These are phyloP conservation scores for Globisporangium megalacanthum DNA, from an alignment of 352 stramenopile species.

Conservation along the genomic window DNA sequence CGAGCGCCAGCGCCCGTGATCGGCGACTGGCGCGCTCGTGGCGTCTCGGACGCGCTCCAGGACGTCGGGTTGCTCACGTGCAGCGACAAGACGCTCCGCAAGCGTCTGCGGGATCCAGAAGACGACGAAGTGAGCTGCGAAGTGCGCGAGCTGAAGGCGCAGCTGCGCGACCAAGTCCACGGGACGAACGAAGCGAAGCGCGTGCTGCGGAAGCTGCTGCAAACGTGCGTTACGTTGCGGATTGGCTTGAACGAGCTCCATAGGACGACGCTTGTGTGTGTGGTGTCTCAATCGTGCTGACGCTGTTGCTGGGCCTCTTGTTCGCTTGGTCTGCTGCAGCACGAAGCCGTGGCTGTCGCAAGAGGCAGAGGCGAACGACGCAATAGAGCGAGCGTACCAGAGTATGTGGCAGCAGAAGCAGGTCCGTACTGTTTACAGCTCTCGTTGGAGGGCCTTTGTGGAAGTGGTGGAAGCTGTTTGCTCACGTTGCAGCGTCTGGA, in stretches of 20 bases:
- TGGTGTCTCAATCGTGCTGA: not conserved
- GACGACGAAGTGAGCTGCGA: conserved; percentile 68
- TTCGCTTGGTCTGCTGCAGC: conserved; percentile 15
- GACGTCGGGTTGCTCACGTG: conserved; percentile 50
- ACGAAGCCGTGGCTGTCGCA: conserved; percentile 60
- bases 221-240: conserved; percentile 26
- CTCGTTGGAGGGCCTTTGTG: not conserved
- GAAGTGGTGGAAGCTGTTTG: not conserved
- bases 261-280: not conserved
- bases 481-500: not conserved
- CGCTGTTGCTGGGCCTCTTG: not conserved
- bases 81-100: conserved; percentile 18
- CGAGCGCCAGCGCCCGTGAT: not conserved
- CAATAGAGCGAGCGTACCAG: conserved; percentile 49
- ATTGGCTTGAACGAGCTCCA: not conserved
- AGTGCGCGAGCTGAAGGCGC: conserved; percentile 44
- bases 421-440: conserved; percentile 17
- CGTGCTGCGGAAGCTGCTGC: conserved; percentile 42
- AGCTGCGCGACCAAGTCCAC: conserved; percentile 32
- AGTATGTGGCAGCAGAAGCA: conserved; percentile 63
- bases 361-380: conserved; percentile 36
- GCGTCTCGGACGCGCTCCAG: conserved; percentile 24
- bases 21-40: conserved; percentile 21
- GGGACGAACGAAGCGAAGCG: conserved; percentile 61
- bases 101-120: conserved; percentile 20